These are phyloP conservation scores for Skeletonema tropicum DNA, from an alignment of 108 stramenopile species.

Conservation along the genomic window DNA sequence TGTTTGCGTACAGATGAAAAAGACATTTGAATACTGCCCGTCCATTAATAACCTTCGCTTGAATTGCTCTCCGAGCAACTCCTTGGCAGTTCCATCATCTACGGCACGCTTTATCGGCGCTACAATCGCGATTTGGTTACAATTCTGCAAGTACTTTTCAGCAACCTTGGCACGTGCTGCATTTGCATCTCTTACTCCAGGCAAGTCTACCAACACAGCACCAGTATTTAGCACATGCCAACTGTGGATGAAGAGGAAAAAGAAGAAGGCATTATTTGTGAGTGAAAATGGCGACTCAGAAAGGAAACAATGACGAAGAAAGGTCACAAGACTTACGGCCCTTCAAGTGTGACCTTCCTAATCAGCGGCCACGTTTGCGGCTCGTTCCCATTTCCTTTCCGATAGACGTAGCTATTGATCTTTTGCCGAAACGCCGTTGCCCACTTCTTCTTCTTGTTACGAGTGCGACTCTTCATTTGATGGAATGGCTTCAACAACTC, in stretches of 20 bases:
- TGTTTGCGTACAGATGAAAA: conserved; percentile 60
- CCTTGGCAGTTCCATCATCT: conserved; percentile 55
- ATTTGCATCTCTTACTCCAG: conserved; percentile 50
- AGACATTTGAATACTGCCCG: conserved; percentile 52
- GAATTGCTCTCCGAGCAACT: conserved; percentile 58
- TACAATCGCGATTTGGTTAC: conserved; percentile 50
- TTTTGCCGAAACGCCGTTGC: conserved; percentile 27
- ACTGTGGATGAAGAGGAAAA: neutral
- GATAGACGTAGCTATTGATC: conserved; percentile 55
- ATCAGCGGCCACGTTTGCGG: conserved; percentile 59
- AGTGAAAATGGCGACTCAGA: neutral
- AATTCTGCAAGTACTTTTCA: conserved; percentile 49
- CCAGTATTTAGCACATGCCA: conserved; percentile 32
- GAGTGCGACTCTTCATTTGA: conserved; percentile 28
- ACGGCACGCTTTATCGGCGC: conserved; percentile 57
- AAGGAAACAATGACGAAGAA: neutral
- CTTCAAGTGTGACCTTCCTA: conserved; percentile 43
- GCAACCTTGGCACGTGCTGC: conserved; percentile 57
- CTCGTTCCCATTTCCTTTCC: conserved; percentile 47
- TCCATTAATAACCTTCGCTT: conserved; percentile 60
- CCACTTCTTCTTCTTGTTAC: conserved; percentile 31
- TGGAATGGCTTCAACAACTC: conserved; percentile 17
- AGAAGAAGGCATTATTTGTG: neutral
- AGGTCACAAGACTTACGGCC: conserved; percentile 31
- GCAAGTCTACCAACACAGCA: conserved; percentile 25